Percentiles rank a stretch among this genome's conserved stretches.
These are phyloP conservation scores for Kwoniella dejecticola DNA, from an alignment of 768 basidiomycete species.

Conservation along the genomic window DNA sequence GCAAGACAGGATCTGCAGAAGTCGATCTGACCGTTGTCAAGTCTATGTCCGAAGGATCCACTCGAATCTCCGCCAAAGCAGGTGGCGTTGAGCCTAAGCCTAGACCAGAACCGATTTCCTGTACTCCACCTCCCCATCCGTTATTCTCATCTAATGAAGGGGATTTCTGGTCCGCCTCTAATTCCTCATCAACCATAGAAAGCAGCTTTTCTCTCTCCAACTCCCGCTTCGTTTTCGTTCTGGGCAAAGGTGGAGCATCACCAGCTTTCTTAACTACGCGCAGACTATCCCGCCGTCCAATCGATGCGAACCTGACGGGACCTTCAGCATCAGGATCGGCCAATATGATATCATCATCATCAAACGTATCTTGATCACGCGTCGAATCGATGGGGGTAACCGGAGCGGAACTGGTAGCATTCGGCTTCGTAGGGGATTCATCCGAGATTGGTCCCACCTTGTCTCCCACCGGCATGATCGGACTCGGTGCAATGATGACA, in stretches of 20 bases:
- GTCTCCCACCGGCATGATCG: slow-evolving; percentile 23
- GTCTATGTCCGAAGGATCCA: slow-evolving; percentile 15
- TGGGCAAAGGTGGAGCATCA: slow-evolving; percentile 22
- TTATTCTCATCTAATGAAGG: slow-evolving; percentile 6
- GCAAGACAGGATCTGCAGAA: slow-evolving; percentile 22
- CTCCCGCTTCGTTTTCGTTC: slow-evolving; percentile 48
- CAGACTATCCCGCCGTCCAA: slow-evolving; percentile 38
- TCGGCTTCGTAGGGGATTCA: slow-evolving; percentile 15
- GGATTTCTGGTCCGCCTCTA: slow-evolving; percentile 37
- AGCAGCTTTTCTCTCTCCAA: slow-evolving; percentile 51
- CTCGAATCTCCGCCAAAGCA: slow-evolving; percentile 4
- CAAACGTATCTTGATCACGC: background rate
- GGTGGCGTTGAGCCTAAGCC: slow-evolving; percentile 21
- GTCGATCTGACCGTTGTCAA: slow-evolving; percentile 7
- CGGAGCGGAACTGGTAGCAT: background rate
- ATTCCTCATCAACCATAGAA: slow-evolving; percentile 49
- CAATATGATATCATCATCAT: slow-evolving; percentile 16
- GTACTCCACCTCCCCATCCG: slow-evolving; percentile 40
- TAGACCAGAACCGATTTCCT: slow-evolving; percentile 46
- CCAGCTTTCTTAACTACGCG: slow-evolving; percentile 27
- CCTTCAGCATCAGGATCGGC: slow-evolving; percentile 15
- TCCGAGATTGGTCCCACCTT: background rate
- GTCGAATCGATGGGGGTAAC: slow-evolving; percentile 5
- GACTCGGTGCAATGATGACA: slow-evolving; percentile 43
- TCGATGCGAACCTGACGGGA: slow-evolving; percentile 34